A percentile compares a stretch with the other conserved stretches of the same genome.
Evolutionary conservation across 192 early-diverging fungal genomes (phyloP).

Genomic region (Linnemannia exigua): DNA sequence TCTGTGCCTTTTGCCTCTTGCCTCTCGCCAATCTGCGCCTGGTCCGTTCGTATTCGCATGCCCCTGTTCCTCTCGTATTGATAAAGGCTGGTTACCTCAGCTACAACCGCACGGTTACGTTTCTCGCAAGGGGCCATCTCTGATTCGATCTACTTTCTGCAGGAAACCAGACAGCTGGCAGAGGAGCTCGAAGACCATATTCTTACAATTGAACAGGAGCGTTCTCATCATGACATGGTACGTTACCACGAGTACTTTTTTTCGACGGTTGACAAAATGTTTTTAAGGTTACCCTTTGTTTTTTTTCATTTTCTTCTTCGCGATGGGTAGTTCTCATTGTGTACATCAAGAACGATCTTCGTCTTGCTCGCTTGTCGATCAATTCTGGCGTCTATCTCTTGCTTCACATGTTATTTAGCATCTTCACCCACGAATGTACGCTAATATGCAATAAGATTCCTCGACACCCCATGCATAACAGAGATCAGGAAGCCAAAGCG

Average conservation of each 20-base stretch:
- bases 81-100: slow-evolving; percentile 15
- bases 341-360: background rate
- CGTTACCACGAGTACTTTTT: background rate
- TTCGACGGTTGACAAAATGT: background rate
- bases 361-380: background rate
- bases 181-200: slow-evolving; percentile 18
- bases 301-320: background rate
- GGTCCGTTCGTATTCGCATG: background rate
- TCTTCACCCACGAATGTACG: background rate
- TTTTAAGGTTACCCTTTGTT: background rate
- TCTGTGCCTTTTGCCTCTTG: too few species aligned
- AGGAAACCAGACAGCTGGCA: slow-evolving; percentile 21
- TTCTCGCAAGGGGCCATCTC: slow-evolving; percentile 33
- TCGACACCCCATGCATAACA: slow-evolving; percentile 3
- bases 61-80: background rate
- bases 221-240: background rate
- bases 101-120: slow-evolving; percentile 20
- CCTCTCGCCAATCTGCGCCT: background rate
- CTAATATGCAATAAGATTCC: background rate
- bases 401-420: background rate
- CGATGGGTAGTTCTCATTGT: background rate
- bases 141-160: slow-evolving; percentile 15
- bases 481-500: slow-evolving; percentile 19
- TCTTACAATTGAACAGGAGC: background rate
- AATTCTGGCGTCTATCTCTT: background rate